Percentiles rank a stretch among this genome's conserved stretches.
Evolutionary conservation across 768 basidiomycete species (phyloP).

Genomic region (Daedaleopsis nitida): DNA sequence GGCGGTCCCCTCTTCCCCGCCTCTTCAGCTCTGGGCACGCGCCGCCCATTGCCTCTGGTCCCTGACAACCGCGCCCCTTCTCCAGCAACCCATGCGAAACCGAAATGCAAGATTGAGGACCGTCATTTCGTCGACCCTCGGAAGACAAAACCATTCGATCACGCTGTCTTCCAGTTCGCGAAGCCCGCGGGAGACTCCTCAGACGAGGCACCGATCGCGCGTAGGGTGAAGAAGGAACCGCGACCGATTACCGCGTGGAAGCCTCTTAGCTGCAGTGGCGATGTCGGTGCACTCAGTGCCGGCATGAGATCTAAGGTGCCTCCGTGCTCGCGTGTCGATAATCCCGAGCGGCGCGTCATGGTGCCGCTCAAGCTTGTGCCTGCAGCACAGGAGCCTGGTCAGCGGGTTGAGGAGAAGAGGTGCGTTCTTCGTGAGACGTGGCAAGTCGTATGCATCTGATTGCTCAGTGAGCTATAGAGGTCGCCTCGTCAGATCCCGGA

Average conservation of each 20-base stretch:
- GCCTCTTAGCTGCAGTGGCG: not conserved
- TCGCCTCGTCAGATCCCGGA: too few species aligned
- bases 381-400: not conserved
- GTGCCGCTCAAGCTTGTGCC: not conserved
- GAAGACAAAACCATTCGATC: slow-evolving; percentile 31
- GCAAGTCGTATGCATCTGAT: not conserved
- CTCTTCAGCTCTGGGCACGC: slow-evolving; percentile 17
- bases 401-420: not conserved
- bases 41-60: slow-evolving; percentile 33
- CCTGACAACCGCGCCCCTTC: slow-evolving; percentile 12
- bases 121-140: slow-evolving; percentile 37
- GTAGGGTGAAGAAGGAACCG: not conserved
- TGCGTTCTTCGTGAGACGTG: not conserved
- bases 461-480: not conserved
- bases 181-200: not conserved
- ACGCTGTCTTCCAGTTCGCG: slow-evolving; percentile 15
- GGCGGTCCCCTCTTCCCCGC: slow-evolving; percentile 19
- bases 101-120: slow-evolving; percentile 20
- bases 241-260: slow-evolving; percentile 10
- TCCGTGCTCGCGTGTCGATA: not conserved
- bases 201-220: not conserved
- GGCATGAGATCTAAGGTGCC: not conserved
- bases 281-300: not conserved
- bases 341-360: not conserved
- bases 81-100: not conserved